A percentile compares a stretch with the other conserved stretches of the same genome.
Evolutionary conservation across 2,329 filamentous ascomycete genomes (phyloP).

Genomic region (Fusarium acutatum): DNA sequence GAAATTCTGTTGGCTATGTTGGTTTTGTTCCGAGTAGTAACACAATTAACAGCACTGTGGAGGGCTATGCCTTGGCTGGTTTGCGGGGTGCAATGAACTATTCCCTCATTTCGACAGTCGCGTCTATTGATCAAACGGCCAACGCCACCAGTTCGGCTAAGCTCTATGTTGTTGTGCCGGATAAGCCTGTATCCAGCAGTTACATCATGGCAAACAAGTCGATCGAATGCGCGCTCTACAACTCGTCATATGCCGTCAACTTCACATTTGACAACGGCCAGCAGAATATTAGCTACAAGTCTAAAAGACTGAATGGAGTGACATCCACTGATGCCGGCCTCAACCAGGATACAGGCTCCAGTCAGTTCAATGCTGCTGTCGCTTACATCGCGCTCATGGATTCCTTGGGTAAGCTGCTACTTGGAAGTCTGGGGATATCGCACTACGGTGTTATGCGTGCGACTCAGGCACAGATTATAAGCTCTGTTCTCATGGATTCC

Average conservation of each 20-base stretch:
- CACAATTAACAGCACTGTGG: background rate
- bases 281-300: background rate
- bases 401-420: background rate
- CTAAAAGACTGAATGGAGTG: background rate
- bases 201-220: background rate
- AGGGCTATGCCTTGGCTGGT: background rate
- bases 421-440: background rate
- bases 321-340: rapidly evolving
- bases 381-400: background rate
- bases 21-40: background rate
- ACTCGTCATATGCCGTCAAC: background rate
- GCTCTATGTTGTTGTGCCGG: background rate
- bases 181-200: rapidly evolving
- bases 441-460: background rate
- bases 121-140: background rate
- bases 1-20: background rate
- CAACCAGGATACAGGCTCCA: rapidly evolving
- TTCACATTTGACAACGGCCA: background rate
- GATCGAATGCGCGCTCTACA: background rate
- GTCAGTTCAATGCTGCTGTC: background rate
- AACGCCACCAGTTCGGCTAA: background rate
- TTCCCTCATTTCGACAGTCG: rapidly evolving
- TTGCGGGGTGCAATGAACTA: background rate
- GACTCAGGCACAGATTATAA: background rate
- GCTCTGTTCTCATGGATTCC: slow-evolving; percentile 11